Evolutionary conservation across 257 asterid species (phyloP).

Genomic region (Apocynum venetum): DNA sequence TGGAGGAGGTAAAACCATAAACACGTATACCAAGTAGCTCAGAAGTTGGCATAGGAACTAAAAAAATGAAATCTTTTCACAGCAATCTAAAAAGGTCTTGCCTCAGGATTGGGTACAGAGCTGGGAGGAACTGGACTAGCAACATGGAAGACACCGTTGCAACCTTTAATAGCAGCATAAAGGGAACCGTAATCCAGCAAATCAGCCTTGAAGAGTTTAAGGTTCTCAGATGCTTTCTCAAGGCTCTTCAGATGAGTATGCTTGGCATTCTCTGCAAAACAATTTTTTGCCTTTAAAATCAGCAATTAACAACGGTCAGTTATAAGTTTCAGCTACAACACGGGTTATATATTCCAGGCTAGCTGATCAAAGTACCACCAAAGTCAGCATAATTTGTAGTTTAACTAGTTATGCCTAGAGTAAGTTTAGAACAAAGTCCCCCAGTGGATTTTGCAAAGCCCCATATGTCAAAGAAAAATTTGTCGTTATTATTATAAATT

Average conservation of each 20-base stretch:
- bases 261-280: conserved; percentile 47
- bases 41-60: neutral
- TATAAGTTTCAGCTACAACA: neutral
- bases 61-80: neutral
- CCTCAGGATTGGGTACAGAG: conserved; percentile 74
- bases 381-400: too few species aligned
- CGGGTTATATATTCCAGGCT: neutral
- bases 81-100: conserved; percentile 8
- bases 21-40: neutral
- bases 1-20: neutral
- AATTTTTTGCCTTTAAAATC: neutral
- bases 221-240: conserved; percentile 48
- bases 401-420: neutral
- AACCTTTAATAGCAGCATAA: conserved; percentile 58
- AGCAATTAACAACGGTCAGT: neutral
- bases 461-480: too few species aligned
- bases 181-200: conserved; percentile 64
- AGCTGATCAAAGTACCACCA: neutral
- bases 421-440: neutral
- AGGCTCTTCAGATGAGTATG: conserved; percentile 53
- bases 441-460: neutral
- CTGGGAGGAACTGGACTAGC: conserved; percentile 71
- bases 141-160: conserved; percentile 75
- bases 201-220: conserved; percentile 61
- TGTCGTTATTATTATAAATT: too few species aligned